Percentiles rank a stretch among this genome's conserved stretches.
phyloP scores from a whole-genome alignment of 371 early-diverging fungal genomes.

The Syncephalastrum racemosum region DNA sequence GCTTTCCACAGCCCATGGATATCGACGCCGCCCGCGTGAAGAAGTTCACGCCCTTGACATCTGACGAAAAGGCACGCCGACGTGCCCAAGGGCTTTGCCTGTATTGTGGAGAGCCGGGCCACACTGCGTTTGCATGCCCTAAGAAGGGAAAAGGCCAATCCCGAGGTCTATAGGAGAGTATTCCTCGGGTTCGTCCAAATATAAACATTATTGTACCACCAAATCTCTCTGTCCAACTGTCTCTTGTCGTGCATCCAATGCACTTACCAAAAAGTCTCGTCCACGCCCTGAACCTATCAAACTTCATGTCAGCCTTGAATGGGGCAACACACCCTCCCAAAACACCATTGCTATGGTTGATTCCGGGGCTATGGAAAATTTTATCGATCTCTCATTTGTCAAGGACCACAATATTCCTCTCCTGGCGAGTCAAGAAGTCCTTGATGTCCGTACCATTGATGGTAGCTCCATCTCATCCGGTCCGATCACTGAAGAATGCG shows the following conservation, averaged over 20 bases:
- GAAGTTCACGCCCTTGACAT: slow-evolving; percentile 2
- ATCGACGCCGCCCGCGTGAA: slow-evolving; percentile 5
- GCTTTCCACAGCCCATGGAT: slow-evolving; percentile 8
- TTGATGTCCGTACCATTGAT: slow-evolving; percentile 6
- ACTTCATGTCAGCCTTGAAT: background rate
- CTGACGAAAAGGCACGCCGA: slow-evolving; percentile 11
- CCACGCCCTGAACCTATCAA: background rate
- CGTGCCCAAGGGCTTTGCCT: slow-evolving; percentile 5
- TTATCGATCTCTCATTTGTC: slow-evolving; percentile 4
- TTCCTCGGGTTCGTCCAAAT: slow-evolving; percentile 6
- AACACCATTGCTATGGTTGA: slow-evolving; percentile 9
- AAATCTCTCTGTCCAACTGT: slow-evolving; percentile 7
- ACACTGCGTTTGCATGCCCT: slow-evolving; percentile 6
- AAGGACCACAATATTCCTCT: slow-evolving; percentile 1
- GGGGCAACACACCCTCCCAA: background rate
- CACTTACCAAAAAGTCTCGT: no score
- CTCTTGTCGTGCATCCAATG: background rate
- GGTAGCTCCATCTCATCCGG: slow-evolving; percentile 9
- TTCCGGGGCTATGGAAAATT: slow-evolving; percentile 11
- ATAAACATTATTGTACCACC: background rate
- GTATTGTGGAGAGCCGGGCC: slow-evolving; percentile 12
- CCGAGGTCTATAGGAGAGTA: slow-evolving; percentile 9
- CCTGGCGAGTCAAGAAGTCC: background rate
- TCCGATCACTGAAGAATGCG: slow-evolving; percentile 4
- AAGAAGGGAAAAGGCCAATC: slow-evolving; percentile 7